Conservation (phyloP, 495 filamentous ascomycete species). For the Penicillium coprophilum region DNA sequence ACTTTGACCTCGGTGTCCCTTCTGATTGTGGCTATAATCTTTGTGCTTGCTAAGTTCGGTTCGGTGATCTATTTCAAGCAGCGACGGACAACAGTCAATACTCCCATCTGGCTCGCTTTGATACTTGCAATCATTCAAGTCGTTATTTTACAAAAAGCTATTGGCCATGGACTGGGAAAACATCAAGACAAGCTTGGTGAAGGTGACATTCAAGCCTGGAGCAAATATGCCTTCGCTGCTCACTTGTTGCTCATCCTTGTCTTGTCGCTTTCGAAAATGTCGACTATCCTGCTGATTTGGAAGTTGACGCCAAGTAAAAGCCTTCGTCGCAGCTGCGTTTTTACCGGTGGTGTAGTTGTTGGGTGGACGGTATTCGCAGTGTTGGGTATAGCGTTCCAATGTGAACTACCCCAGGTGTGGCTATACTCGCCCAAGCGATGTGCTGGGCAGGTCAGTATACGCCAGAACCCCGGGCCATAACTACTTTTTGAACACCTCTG, state of each 20-base stretch:
- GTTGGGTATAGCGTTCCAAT: constrained; percentile 29
- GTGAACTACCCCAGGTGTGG: constrained; percentile 25
- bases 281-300: constrained; percentile 29
- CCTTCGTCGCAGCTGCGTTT: constrained; percentile 17
- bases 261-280: constrained; percentile 28
- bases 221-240: constrained; percentile 30
- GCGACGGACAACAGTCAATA: constrained; percentile 25
- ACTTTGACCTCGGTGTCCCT: constrained; percentile 27
- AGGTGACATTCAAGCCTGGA: constrained; percentile 18
- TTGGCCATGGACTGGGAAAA: constrained; percentile 30
- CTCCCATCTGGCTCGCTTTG: constrained; percentile 35
- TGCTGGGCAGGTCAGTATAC: constrained; percentile 19
- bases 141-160: constrained; percentile 27
- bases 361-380: constrained; percentile 27
- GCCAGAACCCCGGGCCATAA: too few relatives aligned
- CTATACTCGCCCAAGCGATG: constrained; percentile 28
- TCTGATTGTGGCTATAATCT: constrained; percentile 27
- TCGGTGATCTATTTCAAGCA: constrained; percentile 34
- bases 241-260: constrained; percentile 28
- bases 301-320: constrained; percentile 27
- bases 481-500: constrained; percentile 1
- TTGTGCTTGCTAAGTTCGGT: constrained; percentile 24
- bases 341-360: constrained; percentile 14
- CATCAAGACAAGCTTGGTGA: constrained; percentile 21
- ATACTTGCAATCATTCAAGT: constrained; percentile 25